phyloP scores from a whole-genome alignment of 148 eudicot species.

The Vaccinium macrocarpon region DNA sequence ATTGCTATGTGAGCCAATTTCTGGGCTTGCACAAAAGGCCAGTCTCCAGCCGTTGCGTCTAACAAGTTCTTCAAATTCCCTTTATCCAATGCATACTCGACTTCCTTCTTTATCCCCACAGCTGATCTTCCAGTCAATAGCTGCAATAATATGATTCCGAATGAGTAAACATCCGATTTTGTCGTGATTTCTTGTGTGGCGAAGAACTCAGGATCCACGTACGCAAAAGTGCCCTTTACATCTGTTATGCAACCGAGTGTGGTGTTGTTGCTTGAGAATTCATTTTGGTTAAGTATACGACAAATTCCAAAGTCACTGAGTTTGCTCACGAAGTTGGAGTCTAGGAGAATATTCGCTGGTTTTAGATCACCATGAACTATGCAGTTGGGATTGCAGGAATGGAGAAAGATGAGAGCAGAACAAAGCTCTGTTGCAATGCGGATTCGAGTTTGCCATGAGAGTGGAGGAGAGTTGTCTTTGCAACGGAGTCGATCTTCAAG shows the following conservation, averaged over 20 bases:
- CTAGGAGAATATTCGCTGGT: slow-evolving; percentile 71
- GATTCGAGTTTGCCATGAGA: slow-evolving; percentile 81
- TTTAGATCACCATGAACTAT: slow-evolving; percentile 72
- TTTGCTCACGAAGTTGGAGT: slow-evolving; percentile 56
- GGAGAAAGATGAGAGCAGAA: slow-evolving; percentile 75
- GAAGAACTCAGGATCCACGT: slow-evolving; percentile 76
- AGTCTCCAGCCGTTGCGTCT: slow-evolving; percentile 89
- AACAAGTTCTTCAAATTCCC: slow-evolving; percentile 51
- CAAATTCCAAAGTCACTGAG: slow-evolving; percentile 77
- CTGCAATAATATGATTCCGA: slow-evolving; percentile 66
- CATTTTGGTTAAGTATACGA: slow-evolving; percentile 36
- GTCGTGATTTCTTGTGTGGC: slow-evolving; percentile 64
- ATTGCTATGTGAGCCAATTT: slow-evolving; percentile 72
- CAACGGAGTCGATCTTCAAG: slow-evolving; percentile 85
- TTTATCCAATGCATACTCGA: slow-evolving; percentile 56
- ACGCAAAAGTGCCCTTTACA: slow-evolving; percentile 66
- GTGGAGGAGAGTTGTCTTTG: slow-evolving; percentile 67
- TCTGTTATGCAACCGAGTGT: slow-evolving; percentile 39
- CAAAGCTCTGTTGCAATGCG: slow-evolving; percentile 83
- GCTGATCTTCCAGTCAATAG: slow-evolving; percentile 71
- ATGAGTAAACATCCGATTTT: slow-evolving; percentile 81
- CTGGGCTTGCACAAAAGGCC: slow-evolving; percentile 72
- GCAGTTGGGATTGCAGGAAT: slow-evolving; percentile 55
- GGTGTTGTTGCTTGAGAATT: slow-evolving; percentile 38
- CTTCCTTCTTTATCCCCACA: slow-evolving; percentile 59